Conservation (phyloP, 2,329 filamentous ascomycete species). For the Exophiala sp. region DNA sequence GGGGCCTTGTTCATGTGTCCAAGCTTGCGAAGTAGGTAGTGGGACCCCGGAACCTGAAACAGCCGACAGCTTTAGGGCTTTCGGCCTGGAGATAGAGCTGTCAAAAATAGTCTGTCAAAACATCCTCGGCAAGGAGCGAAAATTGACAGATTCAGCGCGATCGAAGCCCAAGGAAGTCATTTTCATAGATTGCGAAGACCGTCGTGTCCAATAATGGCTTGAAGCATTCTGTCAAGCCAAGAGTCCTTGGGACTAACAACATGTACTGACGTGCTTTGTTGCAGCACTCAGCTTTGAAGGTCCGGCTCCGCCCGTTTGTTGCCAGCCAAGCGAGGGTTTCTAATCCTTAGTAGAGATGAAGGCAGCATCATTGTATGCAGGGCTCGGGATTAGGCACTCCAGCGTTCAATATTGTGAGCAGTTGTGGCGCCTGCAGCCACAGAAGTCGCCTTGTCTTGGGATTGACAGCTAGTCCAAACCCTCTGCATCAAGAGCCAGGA, state of each 20-base stretch:
- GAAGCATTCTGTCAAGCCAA: no score
- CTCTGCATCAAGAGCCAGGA: neutral
- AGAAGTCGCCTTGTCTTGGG: neutral
- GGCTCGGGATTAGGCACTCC: neutral
- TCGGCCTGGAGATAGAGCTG: neutral
- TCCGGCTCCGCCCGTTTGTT: no score
- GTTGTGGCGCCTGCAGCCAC: neutral
- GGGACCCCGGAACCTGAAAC: neutral
- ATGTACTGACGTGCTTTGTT: no score
- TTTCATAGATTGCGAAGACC: no score
- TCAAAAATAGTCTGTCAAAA: neutral
- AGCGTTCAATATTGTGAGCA: no score
- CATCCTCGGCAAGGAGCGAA: neutral
- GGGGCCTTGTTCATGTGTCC: neutral
- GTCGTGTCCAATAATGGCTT: no score
- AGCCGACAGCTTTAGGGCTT: neutral
- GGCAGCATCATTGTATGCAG: neutral
- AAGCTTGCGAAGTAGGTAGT: neutral
- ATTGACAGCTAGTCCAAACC: neutral
- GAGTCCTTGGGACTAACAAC: no score
- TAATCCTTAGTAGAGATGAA: neutral
- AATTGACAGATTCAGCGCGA: neutral
- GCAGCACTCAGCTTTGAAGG: no score
- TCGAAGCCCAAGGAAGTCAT: no score
- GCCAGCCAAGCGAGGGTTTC: neutral